Percentiles rank a stretch among this genome's conserved stretches.
These are phyloP conservation scores for Starmerella gropengiesseri DNA, from an alignment of 805 yeast genomes.

Conservation along the genomic window DNA sequence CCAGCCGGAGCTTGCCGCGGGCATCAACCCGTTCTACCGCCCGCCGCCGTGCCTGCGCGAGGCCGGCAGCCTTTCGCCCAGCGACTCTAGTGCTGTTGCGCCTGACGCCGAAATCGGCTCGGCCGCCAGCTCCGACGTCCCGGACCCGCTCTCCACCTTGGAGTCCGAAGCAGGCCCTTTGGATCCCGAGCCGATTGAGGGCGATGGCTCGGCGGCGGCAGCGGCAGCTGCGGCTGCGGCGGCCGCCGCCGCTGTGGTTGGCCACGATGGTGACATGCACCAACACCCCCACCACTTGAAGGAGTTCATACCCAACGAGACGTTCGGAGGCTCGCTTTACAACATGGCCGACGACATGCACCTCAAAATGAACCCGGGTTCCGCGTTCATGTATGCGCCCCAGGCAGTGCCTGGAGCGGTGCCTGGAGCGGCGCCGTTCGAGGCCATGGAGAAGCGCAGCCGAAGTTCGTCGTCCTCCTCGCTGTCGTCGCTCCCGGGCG, in stretches of 20 bases:
- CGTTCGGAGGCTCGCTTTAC: too few species aligned
- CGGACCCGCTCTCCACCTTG: background rate
- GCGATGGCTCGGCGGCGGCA: background rate
- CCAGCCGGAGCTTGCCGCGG: conserved; percentile 11
- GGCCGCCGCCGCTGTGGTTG: background rate
- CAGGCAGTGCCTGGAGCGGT: background rate
- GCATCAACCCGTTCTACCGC: conserved; percentile 30
- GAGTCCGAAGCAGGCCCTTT: conserved; percentile 4
- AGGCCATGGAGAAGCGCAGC: conserved; percentile 5
- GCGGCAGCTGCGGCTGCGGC: conserved; percentile 10
- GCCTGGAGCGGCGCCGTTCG: background rate
- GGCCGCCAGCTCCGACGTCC: background rate
- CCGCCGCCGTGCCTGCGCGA: conserved; percentile 25
- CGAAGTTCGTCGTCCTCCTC: conserved; percentile 10
- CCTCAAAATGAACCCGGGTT: background rate
- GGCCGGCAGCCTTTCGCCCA: background rate
- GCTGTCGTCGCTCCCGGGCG: background rate
- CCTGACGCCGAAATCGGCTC: conserved; percentile 9
- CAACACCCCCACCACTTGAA: background rate
- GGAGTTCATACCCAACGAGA: conserved; percentile 2
- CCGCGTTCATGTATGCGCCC: conserved; percentile 5
- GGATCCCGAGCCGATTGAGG: background rate
- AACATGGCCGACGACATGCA: background rate
- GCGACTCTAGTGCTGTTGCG: background rate
- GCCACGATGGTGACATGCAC: background rate